Conservation (phyloP, 345 rosid species). For the Brassica nigra region DNA sequence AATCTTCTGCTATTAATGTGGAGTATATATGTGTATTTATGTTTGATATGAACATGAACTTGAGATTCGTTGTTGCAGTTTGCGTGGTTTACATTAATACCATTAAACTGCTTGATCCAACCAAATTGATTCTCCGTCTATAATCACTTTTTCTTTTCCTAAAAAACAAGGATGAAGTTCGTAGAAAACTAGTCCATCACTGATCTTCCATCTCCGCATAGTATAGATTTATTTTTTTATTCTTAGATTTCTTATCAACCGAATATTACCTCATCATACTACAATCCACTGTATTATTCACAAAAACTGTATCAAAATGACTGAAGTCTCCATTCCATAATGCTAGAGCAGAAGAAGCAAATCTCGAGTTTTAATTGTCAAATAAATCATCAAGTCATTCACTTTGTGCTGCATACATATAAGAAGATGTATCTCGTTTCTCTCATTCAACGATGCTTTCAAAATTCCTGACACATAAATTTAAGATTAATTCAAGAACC, state of each 20-base stretch:
- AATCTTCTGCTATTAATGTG: neutral
- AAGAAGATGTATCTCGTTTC: neutral
- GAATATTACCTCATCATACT: neutral
- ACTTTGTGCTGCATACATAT: neutral
- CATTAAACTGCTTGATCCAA: neutral
- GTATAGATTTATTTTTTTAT: neutral
- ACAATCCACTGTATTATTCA: neutral
- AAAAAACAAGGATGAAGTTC: neutral
- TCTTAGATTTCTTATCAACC: neutral
- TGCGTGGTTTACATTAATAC: neutral
- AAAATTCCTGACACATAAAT: neutral
- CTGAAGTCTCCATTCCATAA: neutral
- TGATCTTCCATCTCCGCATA: neutral
- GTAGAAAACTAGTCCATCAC: neutral
- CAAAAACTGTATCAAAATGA: neutral
- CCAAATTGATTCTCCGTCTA: neutral
- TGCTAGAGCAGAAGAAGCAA: neutral
- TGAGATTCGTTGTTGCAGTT: neutral
- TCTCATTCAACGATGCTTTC: neutral
- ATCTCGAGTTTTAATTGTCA: neutral
- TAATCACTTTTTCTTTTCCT: neutral
- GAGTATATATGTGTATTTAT: neutral
- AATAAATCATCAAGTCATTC: neutral
- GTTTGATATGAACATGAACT: neutral
- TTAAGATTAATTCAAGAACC: neutral